Conservation (phyloP, 2,329 filamentous ascomycete species). For the Neoarthrinium moseri region DNA sequence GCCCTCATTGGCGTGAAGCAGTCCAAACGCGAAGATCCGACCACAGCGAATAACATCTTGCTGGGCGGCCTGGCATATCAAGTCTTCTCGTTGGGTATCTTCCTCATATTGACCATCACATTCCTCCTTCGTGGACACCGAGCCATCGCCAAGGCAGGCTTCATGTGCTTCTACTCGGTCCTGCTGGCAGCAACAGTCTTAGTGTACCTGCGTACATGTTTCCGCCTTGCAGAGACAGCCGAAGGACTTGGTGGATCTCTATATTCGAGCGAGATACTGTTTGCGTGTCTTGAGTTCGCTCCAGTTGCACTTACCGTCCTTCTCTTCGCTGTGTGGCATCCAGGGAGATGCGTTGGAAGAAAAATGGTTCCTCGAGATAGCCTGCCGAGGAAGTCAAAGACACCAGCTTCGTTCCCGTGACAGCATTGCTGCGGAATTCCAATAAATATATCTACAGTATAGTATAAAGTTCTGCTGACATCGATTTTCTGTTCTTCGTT, state of each 20-base stretch:
- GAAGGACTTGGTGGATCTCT: conserved; percentile 45
- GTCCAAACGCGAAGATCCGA: conserved; percentile 48
- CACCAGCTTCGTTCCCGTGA: no score
- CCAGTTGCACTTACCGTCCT: conserved; percentile 50
- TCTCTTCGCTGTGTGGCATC: conserved; percentile 43
- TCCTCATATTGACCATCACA: conserved; percentile 39
- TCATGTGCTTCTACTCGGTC: conserved; percentile 37
- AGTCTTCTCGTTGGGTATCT: conserved; percentile 48
- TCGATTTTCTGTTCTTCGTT: no score
- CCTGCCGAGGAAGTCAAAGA: no score
- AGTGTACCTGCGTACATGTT: conserved; percentile 51
- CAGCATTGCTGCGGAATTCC: no score
- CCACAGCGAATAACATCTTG: conserved; percentile 52
- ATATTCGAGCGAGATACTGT: conserved; percentile 50
- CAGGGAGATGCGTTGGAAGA: conserved; percentile 32
- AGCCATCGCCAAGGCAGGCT: conserved; percentile 22
- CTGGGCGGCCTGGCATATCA: conserved; percentile 55
- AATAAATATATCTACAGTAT: no score
- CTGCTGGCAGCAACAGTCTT: conserved; percentile 44
- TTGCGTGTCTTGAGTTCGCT: conserved; percentile 53
- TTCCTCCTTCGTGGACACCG: conserved; percentile 38
- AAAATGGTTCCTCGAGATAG: no score
- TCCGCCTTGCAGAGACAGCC: conserved; percentile 53
- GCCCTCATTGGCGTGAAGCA: conserved; percentile 50
- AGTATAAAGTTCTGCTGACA: no score